Conservation (phyloP, 2,329 filamentous ascomycete genomes). For the Aspergillus tamarii region DNA sequence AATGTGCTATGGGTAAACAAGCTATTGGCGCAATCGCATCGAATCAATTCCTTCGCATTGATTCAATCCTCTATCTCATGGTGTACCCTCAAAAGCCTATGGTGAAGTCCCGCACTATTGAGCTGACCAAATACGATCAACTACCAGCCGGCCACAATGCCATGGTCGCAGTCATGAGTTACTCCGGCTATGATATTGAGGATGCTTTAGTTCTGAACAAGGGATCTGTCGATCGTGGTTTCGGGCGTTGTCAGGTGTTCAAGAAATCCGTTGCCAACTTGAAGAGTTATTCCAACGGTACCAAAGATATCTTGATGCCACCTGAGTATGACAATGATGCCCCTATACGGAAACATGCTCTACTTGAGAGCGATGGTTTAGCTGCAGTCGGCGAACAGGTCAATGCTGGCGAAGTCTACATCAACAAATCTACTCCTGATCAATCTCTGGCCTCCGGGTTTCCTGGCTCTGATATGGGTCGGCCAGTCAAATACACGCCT, state of each 20-base stretch:
- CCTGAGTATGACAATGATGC: conserved; percentile 65
- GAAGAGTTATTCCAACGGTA: conserved; percentile 84
- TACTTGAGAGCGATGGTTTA: conserved; percentile 83
- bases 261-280: conserved; percentile 87
- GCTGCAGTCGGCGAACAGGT: conserved; percentile 84
- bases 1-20: conserved; percentile 99
- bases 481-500: conserved; percentile 39
- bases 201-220: conserved; percentile 97
- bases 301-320: conserved; percentile 63
- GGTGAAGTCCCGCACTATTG: conserved; percentile 96
- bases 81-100: conserved; percentile 97
- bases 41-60: conserved; percentile 96
- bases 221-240: conserved; percentile 90
- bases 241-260: conserved; percentile 97
- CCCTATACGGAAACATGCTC: conserved; percentile 68
- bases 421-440: conserved; percentile 85
- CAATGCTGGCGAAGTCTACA: conserved; percentile 77
- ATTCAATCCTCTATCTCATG: conserved; percentile 92
- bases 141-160: conserved; percentile 96
- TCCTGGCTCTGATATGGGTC: conserved; percentile 60
- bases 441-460: conserved; percentile 75
- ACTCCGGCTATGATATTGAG: conserved; percentile 98
- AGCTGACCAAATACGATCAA: conserved; percentile 96
- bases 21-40: conserved; percentile 97
- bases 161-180: conserved; percentile 98